Evolutionary conservation across 2,329 filamentous ascomycete species (phyloP), one percentile per base, ranked within the genome.

Genomic region (Drechslerella coelobrocha): DNA sequence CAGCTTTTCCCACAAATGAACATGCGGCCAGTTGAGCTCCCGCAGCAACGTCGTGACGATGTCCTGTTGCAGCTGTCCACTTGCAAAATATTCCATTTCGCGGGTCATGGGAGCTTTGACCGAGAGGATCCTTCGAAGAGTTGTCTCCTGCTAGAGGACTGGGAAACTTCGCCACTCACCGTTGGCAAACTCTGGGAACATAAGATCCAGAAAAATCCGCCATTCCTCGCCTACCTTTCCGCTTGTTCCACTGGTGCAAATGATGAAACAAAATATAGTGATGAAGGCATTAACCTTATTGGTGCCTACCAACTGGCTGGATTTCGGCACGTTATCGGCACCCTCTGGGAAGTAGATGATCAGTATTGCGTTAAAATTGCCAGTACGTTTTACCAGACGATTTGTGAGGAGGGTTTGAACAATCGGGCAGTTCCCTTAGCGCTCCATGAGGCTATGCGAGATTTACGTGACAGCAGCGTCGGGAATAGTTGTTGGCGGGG

Each of bases 311-410:
- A 82, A 72, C 72, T 81, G 1, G 78, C 78, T 0, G 79, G 79
- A 0, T 81, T 81, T 57, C 76, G 74, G 0, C 79, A 81, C 62
- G 80, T 82, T 3, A 73, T 82, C 51, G 80, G 80, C 0, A 79
- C 79, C 0, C 73, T 81, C 0, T 82, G 79, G 81, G 68, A 77
- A 2, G 78, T 80, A 0, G 60, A 73, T 10, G 79, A 82, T 61
- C 47, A 71, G 14, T 4, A 61, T 2, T 79, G 76, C 54, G 74
- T 79, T 0, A 74, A 79, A 2, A 66, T 78, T 23, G 77, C 79
- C 0, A 76, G 47, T 31, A 41, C 73, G 1, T 31, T 75, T 0
- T 80, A 79, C 55, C 69, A 76, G 23, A 63, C 51, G 1, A 17
- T 63, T n/a, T 10, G 17, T 21, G 53, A 57, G 7, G n/a, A 17